Base-by-base conservation (phyloP, 2,329 filamentous ascomycete species). In the Biscogniauxia sp. region DNA sequence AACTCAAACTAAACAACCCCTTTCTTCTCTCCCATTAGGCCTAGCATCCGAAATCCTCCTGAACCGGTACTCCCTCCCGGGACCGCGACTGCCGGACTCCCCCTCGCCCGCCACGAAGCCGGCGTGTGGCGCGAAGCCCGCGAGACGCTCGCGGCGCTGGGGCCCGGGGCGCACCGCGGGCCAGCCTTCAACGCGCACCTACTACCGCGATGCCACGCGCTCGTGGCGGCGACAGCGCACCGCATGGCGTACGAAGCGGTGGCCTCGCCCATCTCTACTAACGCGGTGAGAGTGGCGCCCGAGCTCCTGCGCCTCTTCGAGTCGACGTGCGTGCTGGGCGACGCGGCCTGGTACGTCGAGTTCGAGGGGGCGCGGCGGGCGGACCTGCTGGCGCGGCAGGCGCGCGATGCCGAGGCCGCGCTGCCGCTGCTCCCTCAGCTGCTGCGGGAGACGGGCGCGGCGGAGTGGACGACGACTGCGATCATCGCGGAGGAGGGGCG, bases 231-330 rank as follows among this genome's bases (percentile, higher is more conserved):
- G 2, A 68, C 65, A 1, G 68, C 70, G 4, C 62, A 73, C n/a
- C 64, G 70, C 6, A 72, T 73, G 69, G 70, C 68, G 0, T 73
- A 72, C 20, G 70, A 73, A 55, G 67, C 70, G 2, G 70, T 67
- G 7, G 60, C 28, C 6, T 17, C n/a, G 37, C 11, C 13, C 17
- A 6, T 45, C 13, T 17, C 28, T 13, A 13, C 23, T 1, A 56
- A 41, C 13, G 62, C 45, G 6, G 60, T 51, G 6, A 61, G 55
- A 45, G 13, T 66, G 3, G 53, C 28, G 19, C 54, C 61, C 13
- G 60, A 58, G 11, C 57, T 60, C 11, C 20, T 66, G 5, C 41
- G 7, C 5, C 58, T 66, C 50, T 64, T 61, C 45, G 64, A 66
- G 54, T 62, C 58, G 3, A 59, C 49, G 23, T 64, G 62, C 51